Evolutionary conservation across 805 yeast genomes (phyloP).

Genomic region (Maudiozyma bulderi): DNA sequence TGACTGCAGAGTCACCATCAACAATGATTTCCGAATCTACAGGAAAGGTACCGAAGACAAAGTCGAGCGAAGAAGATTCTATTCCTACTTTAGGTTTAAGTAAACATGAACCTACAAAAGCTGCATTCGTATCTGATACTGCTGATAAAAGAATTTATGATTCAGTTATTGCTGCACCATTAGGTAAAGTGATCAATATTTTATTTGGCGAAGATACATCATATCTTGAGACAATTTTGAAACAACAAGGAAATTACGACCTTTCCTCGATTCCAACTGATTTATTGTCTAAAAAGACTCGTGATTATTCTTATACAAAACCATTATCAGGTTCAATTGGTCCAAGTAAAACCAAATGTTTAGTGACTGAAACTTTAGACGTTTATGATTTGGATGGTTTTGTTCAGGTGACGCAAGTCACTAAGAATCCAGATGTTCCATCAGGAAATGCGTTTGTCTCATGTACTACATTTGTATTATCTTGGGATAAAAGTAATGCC

Average conservation of each 20-base stretch:
- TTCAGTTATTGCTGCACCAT: slow-evolving; percentile 47
- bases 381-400: slow-evolving; percentile 39
- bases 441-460: slow-evolving; percentile 62
- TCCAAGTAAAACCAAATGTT: slow-evolving; percentile 65
- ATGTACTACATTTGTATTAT: slow-evolving; percentile 44
- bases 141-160: slow-evolving; percentile 50
- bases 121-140: slow-evolving; percentile 34
- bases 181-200: slow-evolving; percentile 50
- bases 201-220: slow-evolving; percentile 53
- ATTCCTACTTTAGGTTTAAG: slow-evolving; percentile 22
- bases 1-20: neutral
- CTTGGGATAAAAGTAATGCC: slow-evolving; percentile 52
- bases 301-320: slow-evolving; percentile 50
- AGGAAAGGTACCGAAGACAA: neutral
- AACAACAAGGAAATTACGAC: slow-evolving; percentile 55
- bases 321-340: slow-evolving; percentile 64
- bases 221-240: slow-evolving; percentile 36
- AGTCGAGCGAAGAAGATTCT: neutral
- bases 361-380: slow-evolving; percentile 50
- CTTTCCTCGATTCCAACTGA: slow-evolving; percentile 39
- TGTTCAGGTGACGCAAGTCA: slow-evolving; percentile 44
- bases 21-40: neutral
- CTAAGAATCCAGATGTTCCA: slow-evolving; percentile 77
- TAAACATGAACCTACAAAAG: slow-evolving; percentile 41
- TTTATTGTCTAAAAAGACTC: slow-evolving; percentile 27